A percentile compares a stretch with the other conserved stretches of the same genome.
These are phyloP conservation scores for Fusarium hostae DNA, from an alignment of 2,329 filamentous ascomycete species.

Conservation along the genomic window DNA sequence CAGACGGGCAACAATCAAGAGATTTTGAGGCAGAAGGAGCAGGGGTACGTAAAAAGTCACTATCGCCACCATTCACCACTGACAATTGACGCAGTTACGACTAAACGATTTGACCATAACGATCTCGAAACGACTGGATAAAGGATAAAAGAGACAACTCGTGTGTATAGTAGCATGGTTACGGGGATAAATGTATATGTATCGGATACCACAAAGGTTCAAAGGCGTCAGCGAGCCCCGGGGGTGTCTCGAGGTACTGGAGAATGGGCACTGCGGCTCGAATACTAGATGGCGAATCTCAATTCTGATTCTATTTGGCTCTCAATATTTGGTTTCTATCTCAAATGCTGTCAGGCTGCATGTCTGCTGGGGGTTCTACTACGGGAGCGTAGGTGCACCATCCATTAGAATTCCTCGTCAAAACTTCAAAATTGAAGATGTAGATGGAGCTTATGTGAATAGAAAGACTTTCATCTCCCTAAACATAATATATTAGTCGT, in stretches of 20 bases:
- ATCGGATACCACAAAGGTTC: constrained; percentile 40
- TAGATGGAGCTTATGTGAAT: background rate
- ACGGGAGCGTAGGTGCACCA: background rate
- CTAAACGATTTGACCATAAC: constrained; percentile 15
- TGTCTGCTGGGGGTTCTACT: background rate
- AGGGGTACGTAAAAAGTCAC: constrained; percentile 67
- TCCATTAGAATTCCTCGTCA: background rate
- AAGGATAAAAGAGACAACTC: constrained; percentile 19
- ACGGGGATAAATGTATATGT: constrained; percentile 44
- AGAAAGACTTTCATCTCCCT: background rate
- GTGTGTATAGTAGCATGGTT: constrained; percentile 43
- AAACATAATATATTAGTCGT: background rate
- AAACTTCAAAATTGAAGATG: background rate
- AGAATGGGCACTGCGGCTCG: constrained; percentile 11
- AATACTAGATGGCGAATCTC: constrained; percentile 40
- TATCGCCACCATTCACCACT: background rate
- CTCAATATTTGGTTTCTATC: background rate
- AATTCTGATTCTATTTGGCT: constrained; percentile 28
- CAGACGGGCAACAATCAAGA: constrained; percentile 73
- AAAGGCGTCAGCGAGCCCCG: constrained; percentile 19
- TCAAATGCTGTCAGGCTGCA: background rate
- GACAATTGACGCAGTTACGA: constrained; percentile 29
- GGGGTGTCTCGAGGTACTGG: constrained; percentile 9
- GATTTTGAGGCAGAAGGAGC: constrained; percentile 81
- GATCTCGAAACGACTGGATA: constrained; percentile 14